Conservation (phyloP, 2,329 filamentous ascomycete species). For the Pyrenochaeta sp. region DNA sequence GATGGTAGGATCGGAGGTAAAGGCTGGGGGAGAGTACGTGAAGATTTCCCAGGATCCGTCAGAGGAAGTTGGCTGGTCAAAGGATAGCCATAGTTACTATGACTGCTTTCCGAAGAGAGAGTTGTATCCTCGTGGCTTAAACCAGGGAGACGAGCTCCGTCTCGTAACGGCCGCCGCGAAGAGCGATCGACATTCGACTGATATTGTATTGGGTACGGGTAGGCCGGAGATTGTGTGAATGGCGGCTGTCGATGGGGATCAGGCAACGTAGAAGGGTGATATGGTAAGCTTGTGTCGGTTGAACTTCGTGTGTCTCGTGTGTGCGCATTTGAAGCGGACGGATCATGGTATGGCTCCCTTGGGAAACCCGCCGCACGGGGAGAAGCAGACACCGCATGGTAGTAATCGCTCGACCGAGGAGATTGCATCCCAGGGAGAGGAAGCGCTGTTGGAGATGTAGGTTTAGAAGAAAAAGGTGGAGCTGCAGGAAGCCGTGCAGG, state of each 20-base stretch:
- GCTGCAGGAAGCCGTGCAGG: constrained; percentile 34
- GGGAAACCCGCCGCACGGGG: constrained; percentile 37
- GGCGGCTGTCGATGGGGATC: constrained; percentile 19
- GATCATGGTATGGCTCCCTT: constrained; percentile 36
- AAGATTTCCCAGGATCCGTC: constrained; percentile 41
- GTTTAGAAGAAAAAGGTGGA: constrained; percentile 36
- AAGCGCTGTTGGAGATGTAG: constrained; percentile 43
- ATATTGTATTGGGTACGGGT: constrained; percentile 27
- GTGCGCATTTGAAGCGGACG: constrained; percentile 19
- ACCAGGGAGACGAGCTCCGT: constrained; percentile 38
- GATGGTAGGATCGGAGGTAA: constrained; percentile 38
- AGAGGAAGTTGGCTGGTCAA: constrained; percentile 23
- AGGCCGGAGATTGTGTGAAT: constrained; percentile 28
- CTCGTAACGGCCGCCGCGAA: constrained; percentile 41
- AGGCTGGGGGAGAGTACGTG: constrained; percentile 48
- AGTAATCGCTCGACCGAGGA: constrained; percentile 40
- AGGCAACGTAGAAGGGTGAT: constrained; percentile 24
- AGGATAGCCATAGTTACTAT: constrained; percentile 28
- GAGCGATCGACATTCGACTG: constrained; percentile 34
- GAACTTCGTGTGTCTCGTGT: constrained; percentile 28
- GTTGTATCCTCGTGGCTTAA: constrained; percentile 51
- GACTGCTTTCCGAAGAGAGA: constrained; percentile 48
- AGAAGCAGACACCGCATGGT: constrained; percentile 45
- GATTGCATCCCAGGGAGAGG: constrained; percentile 43
- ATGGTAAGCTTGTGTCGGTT: constrained; percentile 26